A percentile compares a stretch with the other conserved stretches of the same genome.
Evolutionary conservation across 192 early-diverging fungal genomes (phyloP).

Genomic region (Coemansia sp.): DNA sequence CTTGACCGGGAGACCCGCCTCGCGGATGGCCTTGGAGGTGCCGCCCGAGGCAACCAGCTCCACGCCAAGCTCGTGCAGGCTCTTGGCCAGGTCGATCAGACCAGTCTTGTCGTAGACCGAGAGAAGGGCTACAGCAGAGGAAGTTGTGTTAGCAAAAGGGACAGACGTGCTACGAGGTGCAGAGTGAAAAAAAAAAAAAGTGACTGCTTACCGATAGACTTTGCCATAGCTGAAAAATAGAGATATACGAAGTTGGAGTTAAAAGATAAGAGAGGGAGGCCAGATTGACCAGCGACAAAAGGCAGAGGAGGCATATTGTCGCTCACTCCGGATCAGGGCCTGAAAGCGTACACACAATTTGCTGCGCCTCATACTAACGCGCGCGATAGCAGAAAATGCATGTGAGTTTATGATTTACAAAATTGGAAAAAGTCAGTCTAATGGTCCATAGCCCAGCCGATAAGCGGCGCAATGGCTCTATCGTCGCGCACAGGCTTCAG

Average conservation of each 20-base stretch:
- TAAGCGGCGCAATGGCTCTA: conserved; percentile 35
- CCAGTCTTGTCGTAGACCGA: conserved; percentile 98
- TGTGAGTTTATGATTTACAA: background rate
- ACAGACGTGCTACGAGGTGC: too few species aligned
- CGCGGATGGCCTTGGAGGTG: conserved; percentile 86
- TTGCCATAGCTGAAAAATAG: conserved; percentile 10
- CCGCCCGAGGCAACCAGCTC: conserved; percentile 92
- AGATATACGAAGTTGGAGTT: background rate
- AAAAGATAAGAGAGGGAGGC: background rate
- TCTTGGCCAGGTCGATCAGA: conserved; percentile 84
- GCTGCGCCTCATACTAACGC: background rate
- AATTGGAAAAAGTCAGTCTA: background rate
- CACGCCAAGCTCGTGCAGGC: conserved; percentile 71
- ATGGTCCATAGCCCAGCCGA: conserved; percentile 46
- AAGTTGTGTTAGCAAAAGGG: background rate
- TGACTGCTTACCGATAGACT: conserved; percentile 32
- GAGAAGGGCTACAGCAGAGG: conserved; percentile 64
- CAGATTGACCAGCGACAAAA: background rate
- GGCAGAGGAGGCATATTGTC: background rate
- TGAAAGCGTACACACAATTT: background rate
- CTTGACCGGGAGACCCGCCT: conserved; percentile 83
- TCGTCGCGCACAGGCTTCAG: background rate
- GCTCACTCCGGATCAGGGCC: background rate
- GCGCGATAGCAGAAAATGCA: background rate
- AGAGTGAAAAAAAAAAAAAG: too few species aligned